Base-by-base conservation (phyloP, 345 rosid genomes). In the Syzygium aqueum region DNA sequence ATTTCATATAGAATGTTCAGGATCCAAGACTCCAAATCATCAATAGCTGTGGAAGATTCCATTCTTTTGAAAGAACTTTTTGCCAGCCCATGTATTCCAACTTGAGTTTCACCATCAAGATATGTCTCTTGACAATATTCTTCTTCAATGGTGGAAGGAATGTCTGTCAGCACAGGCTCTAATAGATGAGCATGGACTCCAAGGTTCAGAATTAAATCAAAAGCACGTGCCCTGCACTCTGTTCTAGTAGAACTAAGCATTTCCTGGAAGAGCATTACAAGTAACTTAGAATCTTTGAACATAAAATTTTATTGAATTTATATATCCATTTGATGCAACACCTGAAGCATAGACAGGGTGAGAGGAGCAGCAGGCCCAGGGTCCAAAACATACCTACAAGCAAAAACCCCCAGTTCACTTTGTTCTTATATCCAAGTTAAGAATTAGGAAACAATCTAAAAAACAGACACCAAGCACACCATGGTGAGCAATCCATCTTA, bases 321-420 rank as follows among this genome's bases (percentile, higher is more conserved):
- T 57, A 85, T 40, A 85, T 51, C 80, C 65, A 87, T 87, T 65
- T 84, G 87, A 91, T 85, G 87, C 86, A 87, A 91, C 86, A 97
- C 99, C 99, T 95, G 94, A 86, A 97, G 96, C 99, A 97, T 95
- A 77, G 97, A 96, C 77, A 97, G 94, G 85, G 96, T 94, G 86
- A 97, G 99, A 88, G 99, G 99, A 90, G 99, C 97, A 89, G 99
- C 99, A 89, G 95, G 93, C 91, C 95, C 97, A 89, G 99, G 91
- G 90, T 96, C 99, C 95, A 95, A 88, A 84, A 97, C 97, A 95
- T 97, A 97, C 99, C 99, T 97, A 85, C 86, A 90, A 82, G 91
- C 28, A 88, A 88, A 53, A 86, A 85, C 85, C 90, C 86, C 77
- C 82, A 86, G 50, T 56, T 87, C 65, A 37, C 43, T 52, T 52